Evolutionary conservation across 108 stramenopile genomes (phyloP).

Genomic region (Ochromonas danica): DNA sequence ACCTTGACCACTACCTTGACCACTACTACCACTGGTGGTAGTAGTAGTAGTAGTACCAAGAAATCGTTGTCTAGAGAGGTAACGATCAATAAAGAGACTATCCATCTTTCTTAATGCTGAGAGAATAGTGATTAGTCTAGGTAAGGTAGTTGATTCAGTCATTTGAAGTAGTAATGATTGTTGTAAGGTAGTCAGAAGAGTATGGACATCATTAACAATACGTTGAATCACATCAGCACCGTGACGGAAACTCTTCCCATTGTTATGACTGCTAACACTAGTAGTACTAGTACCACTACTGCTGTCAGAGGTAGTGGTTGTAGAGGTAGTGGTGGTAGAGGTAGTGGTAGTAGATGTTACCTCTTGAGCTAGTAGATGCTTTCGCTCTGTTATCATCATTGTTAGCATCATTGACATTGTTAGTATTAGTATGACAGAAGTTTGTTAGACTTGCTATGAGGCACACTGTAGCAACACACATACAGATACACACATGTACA

Average conservation of each 20-base stretch:
- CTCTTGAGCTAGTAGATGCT: not conserved
- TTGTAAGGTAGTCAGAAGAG: not conserved
- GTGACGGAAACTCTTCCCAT: not conserved
- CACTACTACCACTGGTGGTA: no score
- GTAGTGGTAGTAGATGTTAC: no score
- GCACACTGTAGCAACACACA: no score
- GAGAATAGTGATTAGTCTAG: not conserved
- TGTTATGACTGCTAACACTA: no score
- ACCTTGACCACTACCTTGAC: no score
- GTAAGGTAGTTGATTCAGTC: not conserved
- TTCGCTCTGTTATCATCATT: no score
- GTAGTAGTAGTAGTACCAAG: not conserved
- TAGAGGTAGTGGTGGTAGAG: not conserved
- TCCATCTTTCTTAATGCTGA: conserved; percentile 27
- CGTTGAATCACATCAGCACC: conserved; percentile 12
- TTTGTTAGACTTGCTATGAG: no score
- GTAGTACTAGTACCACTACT: not conserved
- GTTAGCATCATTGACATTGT: no score
- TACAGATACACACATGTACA: no score
- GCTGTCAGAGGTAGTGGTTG: no score
- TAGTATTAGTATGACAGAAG: no score
- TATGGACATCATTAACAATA: conserved; percentile 34
- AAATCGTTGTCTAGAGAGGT: not conserved
- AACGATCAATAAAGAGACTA: conserved; percentile 1
- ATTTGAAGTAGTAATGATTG: not conserved